Evolutionary conservation across 257 asterid genomes (phyloP).

Genomic region (Fraxinus anomala): DNA sequence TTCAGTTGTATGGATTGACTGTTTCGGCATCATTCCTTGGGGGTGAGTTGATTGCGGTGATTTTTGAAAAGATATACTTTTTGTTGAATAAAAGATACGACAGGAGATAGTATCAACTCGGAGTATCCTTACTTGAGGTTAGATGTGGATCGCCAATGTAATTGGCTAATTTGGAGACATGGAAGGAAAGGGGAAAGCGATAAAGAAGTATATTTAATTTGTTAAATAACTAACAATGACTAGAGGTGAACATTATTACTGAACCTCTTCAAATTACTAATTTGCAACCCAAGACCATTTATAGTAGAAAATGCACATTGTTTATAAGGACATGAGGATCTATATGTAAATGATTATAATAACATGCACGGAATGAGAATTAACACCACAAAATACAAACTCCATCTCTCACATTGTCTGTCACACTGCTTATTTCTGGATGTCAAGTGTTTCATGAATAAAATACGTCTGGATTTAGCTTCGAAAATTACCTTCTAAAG

Average conservation of each 20-base stretch:
- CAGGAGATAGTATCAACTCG: not conserved
- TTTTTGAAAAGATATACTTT: constrained; percentile 7
- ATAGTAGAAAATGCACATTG: not conserved
- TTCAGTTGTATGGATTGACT: constrained; percentile 82
- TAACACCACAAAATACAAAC: not conserved
- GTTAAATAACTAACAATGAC: not conserved
- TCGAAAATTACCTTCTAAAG: not conserved
- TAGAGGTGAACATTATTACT: not conserved
- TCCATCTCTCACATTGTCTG: not conserved
- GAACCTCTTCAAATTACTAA: not conserved
- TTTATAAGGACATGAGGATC: not conserved
- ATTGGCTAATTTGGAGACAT: not conserved
- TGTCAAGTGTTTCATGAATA: not conserved
- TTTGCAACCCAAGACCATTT: not conserved
- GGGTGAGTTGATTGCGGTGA: constrained; percentile 57
- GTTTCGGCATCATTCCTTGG: constrained; percentile 95
- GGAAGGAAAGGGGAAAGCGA: not conserved
- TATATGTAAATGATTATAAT: not conserved
- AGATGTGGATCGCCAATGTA: not conserved
- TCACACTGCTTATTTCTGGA: not conserved
- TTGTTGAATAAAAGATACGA: constrained; percentile 12
- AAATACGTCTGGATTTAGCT: not conserved
- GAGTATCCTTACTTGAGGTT: not conserved
- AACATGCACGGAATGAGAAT: not conserved
- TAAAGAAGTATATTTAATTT: not conserved